These are phyloP conservation scores for Botryotinia globosa DNA, from an alignment of 2,329 filamentous ascomycete genomes.

Conservation along the genomic window DNA sequence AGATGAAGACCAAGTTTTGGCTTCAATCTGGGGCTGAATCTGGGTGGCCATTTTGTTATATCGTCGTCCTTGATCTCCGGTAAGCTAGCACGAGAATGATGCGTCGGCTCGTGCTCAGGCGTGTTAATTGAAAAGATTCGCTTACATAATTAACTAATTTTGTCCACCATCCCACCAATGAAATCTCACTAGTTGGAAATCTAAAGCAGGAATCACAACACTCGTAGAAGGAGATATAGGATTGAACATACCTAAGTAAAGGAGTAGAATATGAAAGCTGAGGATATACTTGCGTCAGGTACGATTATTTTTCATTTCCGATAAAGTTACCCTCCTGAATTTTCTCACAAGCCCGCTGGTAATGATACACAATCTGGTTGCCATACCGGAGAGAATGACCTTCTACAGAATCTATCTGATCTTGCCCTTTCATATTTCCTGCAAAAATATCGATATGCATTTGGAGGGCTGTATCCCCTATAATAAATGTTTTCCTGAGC, in stretches of 20 bases:
- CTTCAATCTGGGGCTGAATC: constrained; percentile 10
- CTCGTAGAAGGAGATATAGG: neutral
- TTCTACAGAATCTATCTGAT: neutral
- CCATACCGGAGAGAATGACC: neutral
- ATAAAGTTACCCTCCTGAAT: neutral
- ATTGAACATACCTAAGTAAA: neutral
- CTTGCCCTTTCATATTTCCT: neutral
- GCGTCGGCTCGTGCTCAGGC: constrained; percentile 1
- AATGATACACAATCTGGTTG: neutral
- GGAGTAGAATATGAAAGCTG: neutral
- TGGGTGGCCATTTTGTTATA: constrained; percentile 15
- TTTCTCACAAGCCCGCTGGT: neutral
- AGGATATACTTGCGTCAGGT: neutral
- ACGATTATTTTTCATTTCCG: neutral
- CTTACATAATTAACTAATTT: neutral
- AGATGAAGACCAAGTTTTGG: neutral
- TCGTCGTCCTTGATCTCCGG: neutral
- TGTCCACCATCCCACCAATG: neutral
- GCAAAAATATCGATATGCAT: neutral
- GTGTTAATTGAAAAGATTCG: neutral
- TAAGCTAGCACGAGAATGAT: constrained; percentile 13
- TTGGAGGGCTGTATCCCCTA: neutral
- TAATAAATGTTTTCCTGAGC: neutral
- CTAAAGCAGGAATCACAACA: neutral
- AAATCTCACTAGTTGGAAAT: constrained; percentile 2